A percentile compares a stretch with the other conserved stretches of the same genome.
These are phyloP conservation scores for Mycena olivaceomarginata DNA, from an alignment of 768 basidiomycete species.

Conservation along the genomic window DNA sequence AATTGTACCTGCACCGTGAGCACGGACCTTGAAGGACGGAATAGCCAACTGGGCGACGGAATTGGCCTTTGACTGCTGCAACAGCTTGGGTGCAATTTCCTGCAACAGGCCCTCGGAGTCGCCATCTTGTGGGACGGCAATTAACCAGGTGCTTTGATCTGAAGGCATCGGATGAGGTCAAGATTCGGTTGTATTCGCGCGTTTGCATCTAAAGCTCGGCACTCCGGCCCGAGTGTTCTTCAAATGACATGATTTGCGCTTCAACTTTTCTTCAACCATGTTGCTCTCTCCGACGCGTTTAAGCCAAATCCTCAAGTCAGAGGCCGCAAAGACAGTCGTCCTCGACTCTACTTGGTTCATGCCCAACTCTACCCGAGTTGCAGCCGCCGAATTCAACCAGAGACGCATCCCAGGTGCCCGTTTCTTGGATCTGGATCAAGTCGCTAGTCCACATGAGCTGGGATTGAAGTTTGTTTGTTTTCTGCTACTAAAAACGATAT, in stretches of 20 bases:
- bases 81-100: conserved; percentile 79
- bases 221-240: background rate
- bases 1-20: conserved; percentile 25
- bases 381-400: conserved; percentile 79
- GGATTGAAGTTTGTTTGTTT: conserved; percentile 72
- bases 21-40: conserved; percentile 92
- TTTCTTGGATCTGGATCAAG: conserved; percentile 88
- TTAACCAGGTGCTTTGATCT: conserved; percentile 96
- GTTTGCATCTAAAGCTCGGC: conserved; percentile 28
- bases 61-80: conserved; percentile 72
- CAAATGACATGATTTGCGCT: background rate
- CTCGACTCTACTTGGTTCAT: conserved; percentile 95
- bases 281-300: conserved; percentile 72
- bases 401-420: conserved; percentile 84
- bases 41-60: conserved; percentile 81
- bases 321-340: conserved; percentile 62
- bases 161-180: conserved; percentile 82
- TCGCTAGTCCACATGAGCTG: conserved; percentile 83
- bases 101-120: conserved; percentile 86
- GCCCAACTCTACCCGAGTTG: conserved; percentile 88
- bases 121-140: conserved; percentile 90
- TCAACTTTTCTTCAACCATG: conserved; percentile 46
- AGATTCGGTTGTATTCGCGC: conserved; percentile 46
- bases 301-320: conserved; percentile 53
- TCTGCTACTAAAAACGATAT: background rate